Base-by-base conservation (phyloP, 2,329 filamentous ascomycete genomes). In the Alternaria gaisen region DNA sequence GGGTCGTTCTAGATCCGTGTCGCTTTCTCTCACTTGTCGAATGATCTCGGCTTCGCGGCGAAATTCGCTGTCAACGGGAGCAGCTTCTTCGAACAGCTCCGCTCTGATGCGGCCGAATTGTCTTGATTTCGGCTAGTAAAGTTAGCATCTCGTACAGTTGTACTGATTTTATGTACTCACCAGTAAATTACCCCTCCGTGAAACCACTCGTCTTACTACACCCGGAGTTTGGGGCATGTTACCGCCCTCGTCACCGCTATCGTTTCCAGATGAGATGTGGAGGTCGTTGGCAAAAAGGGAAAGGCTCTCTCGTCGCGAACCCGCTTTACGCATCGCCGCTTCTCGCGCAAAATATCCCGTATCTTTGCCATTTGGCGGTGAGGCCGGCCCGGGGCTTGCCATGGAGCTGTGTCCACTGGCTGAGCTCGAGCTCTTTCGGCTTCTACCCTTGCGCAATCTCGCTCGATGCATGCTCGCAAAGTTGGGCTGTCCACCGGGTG, bases 21-120 rank as follows among this genome's bases (percentile, higher is more conserved):
- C 94, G 70, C 90, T 94, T 77, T 98, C 95, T 42, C 93, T 91
- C 28, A 98, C 94, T 79, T 97, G 95, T 52, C 93, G 91, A 64
- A 99, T 93, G 5, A 98, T 95, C 79, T 98, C 94, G 38, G 94
- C 93, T 82, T 99, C 95, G 40, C 93, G 90, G 53, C 91, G 90
- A 58, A 93, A 89, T 78, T 99, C 95, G 42, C 91, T 90, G 71
- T 99, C 95, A 10, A 97, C 84, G 0, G 95, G 95, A 0, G 93
- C 88, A 16, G 88, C 87, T 80, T 99, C 95, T 80, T 99, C 95
- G 58, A 92, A 85, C 0, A 99, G 85, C 4, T 93, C 93, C 9
- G 94, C 95, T 63, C 92, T 89, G 67, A 99, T 97, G 11, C 95
- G 90, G 5, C 94, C 93, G 78, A 99, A 99, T 0, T 91, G 93